Evolutionary conservation across 306 rosid genomes (phyloP), one percentile per base, ranked within the genome.

Genomic region (Inga oerstediana): DNA sequence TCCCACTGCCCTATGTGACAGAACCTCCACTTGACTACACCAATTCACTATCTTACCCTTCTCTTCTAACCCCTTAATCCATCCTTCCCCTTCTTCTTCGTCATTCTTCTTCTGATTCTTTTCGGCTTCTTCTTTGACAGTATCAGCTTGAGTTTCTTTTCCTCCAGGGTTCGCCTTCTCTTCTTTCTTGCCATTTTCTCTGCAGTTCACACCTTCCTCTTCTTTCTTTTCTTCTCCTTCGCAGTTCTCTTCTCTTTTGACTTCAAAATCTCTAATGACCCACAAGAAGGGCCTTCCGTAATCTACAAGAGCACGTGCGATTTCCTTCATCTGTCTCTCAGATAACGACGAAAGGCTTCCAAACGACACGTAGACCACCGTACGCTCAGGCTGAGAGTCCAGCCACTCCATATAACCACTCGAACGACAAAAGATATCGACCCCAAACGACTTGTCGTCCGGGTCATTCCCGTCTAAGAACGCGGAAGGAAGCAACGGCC

Each of bases 401-500:
- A 90, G 65, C 91, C 91, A 90, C 3, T 86, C 80, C 1, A 86
- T 54, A 59, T 78, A 86, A 51, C 78, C 72, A n/a, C 20, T 58
- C 4, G 75, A 62, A 12, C 16, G 8, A 43, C 48, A 61, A 61
- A 81, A 79, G 3, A 84, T 52, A 35, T 90, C 93, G 0, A 79
- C 85, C 4, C 89, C 82, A 39, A 80, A 81, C 27, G 79, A 65
- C 4, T 35, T 83, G 41, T 82, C 90, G 0, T 22, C 59, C 3
- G 87, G 82, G 48, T 77, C 59, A 3, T 39, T 72, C 17, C 72
- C 83, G 15, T 82, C 87, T 9, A 74, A 35, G 22, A 84, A 84
- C 8, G 74, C 85, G 0, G 83, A 84, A 9, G 87, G 88, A 78
- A 84, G 49, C 79, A 90, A 64, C 16, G 93, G 91, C 13, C 93